Conservation (phyloP, 2,329 filamentous ascomycete genomes). For the Dichotomopilus funicola region DNA sequence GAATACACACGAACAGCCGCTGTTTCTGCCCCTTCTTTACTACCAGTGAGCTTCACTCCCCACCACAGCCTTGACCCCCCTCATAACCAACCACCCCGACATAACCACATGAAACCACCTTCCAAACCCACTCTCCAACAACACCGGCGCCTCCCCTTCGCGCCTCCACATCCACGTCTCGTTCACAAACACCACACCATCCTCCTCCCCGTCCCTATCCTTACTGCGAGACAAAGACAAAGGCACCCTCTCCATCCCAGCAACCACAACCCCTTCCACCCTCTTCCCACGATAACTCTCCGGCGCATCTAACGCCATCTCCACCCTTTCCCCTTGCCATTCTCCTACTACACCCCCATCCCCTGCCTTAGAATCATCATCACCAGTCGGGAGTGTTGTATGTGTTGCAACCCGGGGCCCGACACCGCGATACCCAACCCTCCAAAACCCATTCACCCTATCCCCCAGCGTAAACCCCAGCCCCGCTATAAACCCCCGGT, state of each 20-base stretch:
- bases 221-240: too few relatives aligned
- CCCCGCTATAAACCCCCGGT: constrained; percentile 19
- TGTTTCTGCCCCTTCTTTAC: neutral
- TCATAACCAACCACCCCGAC: constrained; percentile 7
- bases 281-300: constrained; percentile 21
- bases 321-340: constrained; percentile 23
- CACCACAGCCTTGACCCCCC: constrained; percentile 1
- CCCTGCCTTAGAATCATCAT: too few relatives aligned
- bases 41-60: neutral
- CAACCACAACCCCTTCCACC: constrained; percentile 24
- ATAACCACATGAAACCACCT: constrained; percentile 27
- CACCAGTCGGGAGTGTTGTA: too few relatives aligned
- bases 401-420: too few relatives aligned
- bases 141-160: constrained; percentile 23
- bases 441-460: constrained; percentile 30
- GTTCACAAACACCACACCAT: constrained; percentile 28
- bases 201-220: neutral
- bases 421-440: constrained; percentile 23
- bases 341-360: neutral
- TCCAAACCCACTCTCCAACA: constrained; percentile 28
- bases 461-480: constrained; percentile 25
- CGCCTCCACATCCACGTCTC: constrained; percentile 37
- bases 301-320: constrained; percentile 27
- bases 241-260: constrained; percentile 16
- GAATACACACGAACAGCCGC: too few relatives aligned